Evolutionary conservation across 116 monocot species (phyloP).

Genomic region (Iris pallida): DNA sequence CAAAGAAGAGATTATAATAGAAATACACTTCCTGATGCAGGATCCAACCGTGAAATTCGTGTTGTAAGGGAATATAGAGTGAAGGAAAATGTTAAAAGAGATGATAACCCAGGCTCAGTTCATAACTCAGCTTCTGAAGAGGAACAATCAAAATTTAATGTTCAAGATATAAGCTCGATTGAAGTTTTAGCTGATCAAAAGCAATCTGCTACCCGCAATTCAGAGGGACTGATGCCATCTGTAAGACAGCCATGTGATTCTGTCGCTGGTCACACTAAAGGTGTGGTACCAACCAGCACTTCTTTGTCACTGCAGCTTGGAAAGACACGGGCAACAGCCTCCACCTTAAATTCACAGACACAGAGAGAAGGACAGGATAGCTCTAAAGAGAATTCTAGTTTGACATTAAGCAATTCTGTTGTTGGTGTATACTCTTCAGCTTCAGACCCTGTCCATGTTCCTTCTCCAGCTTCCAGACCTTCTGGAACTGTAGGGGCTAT

Average conservation of each 20-base stretch:
- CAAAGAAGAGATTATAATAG: constrained; percentile 25
- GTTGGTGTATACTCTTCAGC: constrained; percentile 58
- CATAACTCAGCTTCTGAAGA: constrained; percentile 18
- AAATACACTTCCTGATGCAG: constrained; percentile 39
- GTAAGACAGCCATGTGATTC: constrained; percentile 6
- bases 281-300: constrained; percentile 5
- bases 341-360: constrained; percentile 3
- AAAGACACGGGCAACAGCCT: constrained; percentile 1
- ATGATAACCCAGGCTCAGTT: constrained; percentile 18
- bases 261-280: constrained; percentile 10
- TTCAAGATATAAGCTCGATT: constrained; percentile 27
- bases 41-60: constrained; percentile 48
- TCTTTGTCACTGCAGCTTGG: not conserved
- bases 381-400: constrained; percentile 15
- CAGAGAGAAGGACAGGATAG: constrained; percentile 8
- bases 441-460: constrained; percentile 68
- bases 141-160: constrained; percentile 11
- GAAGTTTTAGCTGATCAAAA: constrained; percentile 20
- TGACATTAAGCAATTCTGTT: constrained; percentile 23
- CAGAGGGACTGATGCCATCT: constrained; percentile 6
- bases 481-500: constrained; percentile 55
- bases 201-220: constrained; percentile 20
- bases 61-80: constrained; percentile 78
- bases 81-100: constrained; percentile 25
- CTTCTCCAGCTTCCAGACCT: constrained; percentile 42